phyloP scores from a whole-genome alignment of 78 protist species.

The Acrasis kona region DNA sequence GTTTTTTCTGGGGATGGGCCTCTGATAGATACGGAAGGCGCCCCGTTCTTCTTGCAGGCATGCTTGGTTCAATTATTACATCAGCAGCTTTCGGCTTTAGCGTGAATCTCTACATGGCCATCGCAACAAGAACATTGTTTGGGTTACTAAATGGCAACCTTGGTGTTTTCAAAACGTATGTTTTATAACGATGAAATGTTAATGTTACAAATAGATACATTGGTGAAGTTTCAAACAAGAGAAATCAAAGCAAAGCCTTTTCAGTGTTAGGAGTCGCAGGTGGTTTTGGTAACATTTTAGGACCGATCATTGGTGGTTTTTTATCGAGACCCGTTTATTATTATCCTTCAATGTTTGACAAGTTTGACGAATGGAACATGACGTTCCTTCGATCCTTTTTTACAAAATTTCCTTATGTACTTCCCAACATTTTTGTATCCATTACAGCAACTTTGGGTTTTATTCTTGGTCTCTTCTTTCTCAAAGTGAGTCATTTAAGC shows the following conservation, averaged over 20 bases:
- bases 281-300: neutral
- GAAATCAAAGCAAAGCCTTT: neutral
- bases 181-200: neutral
- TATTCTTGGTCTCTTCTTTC: neutral
- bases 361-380: too few species aligned
- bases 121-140: neutral
- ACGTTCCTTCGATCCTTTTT: too few species aligned
- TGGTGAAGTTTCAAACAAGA: too few species aligned
- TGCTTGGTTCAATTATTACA: neutral
- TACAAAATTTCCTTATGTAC: neutral
- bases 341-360: neutral
- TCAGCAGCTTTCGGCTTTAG: neutral
- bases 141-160: neutral
- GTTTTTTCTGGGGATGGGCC: neutral
- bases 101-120: neutral
- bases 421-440: neutral
- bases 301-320: neutral
- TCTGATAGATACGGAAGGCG: neutral
- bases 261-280: neutral
- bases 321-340: neutral
- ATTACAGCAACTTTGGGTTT: neutral
- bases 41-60: neutral
- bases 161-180: neutral
- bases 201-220: neutral
- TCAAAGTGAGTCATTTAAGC: too few species aligned